These are phyloP conservation scores for Starmerella bombicola DNA, from an alignment of 805 yeast genomes.

Conservation along the genomic window DNA sequence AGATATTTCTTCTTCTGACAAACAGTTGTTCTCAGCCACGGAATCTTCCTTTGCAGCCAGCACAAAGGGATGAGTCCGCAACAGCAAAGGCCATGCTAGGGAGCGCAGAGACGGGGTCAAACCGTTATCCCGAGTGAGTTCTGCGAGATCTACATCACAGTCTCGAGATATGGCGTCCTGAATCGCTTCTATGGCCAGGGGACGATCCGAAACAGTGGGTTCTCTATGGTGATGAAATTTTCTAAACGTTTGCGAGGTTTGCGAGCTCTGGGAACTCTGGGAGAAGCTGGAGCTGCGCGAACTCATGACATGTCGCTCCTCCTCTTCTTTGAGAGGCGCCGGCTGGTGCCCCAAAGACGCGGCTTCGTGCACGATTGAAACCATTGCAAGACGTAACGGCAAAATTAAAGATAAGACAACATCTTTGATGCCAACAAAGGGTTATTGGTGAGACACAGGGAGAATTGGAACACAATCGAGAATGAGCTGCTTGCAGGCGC, in stretches of 20 bases:
- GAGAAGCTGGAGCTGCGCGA: conserved; percentile 8
- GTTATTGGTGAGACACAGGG: too few species aligned
- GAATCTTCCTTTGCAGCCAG: conserved; percentile 59
- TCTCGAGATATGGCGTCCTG: conserved; percentile 42
- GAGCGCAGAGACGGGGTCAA: conserved; percentile 71
- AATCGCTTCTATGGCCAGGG: conserved; percentile 43
- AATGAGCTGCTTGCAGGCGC: too few species aligned
- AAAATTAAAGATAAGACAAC: too few species aligned
- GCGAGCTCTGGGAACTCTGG: not conserved
- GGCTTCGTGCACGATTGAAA: too few species aligned
- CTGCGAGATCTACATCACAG: conserved; percentile 65
- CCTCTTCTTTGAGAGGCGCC: not conserved
- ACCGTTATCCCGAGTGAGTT: conserved; percentile 70
- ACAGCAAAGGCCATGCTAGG: conserved; percentile 70
- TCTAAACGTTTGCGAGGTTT: conserved; percentile 2
- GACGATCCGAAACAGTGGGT: conserved; percentile 37
- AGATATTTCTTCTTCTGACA: conserved; percentile 24
- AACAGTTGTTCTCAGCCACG: conserved; percentile 27
- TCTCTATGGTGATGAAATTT: conserved; percentile 28
- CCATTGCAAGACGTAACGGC: too few species aligned
- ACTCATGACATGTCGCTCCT: too few species aligned
- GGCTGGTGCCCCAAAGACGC: too few species aligned
- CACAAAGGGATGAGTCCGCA: conserved; percentile 78
- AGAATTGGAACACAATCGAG: too few species aligned
- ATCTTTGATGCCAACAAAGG: too few species aligned